Percentiles rank a stretch among this genome's conserved stretches.
Conservation (phyloP, 257 asterid species). For the Penstemon barbatus region DNA sequence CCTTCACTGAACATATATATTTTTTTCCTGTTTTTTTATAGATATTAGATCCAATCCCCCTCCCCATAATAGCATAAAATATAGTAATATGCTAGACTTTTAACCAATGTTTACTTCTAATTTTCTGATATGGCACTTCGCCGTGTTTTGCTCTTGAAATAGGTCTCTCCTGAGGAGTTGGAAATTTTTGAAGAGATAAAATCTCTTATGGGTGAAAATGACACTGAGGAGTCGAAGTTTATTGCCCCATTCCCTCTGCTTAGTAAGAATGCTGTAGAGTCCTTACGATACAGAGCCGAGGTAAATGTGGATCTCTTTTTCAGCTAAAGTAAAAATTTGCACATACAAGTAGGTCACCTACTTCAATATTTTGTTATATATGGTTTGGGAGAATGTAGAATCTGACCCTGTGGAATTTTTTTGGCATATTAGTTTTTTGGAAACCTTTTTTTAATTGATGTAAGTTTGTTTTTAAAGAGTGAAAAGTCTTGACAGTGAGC, state of each 20-base stretch:
- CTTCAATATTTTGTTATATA: neutral
- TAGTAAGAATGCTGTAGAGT: slow-evolving; percentile 82
- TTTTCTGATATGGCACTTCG: slow-evolving; percentile 8
- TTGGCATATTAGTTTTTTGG: neutral
- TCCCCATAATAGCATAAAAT: neutral
- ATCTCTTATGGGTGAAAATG: slow-evolving; percentile 73
- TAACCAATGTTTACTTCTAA: neutral
- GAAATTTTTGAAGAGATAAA: slow-evolving; percentile 77
- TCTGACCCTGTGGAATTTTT: neutral
- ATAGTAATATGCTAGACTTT: slow-evolving; percentile 13
- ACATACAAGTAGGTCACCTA: slow-evolving; percentile 8
- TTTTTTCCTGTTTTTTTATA: no score
- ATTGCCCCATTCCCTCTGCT: slow-evolving; percentile 91
- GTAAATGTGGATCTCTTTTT: slow-evolving; percentile 36
- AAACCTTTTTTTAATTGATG: slow-evolving; percentile 1
- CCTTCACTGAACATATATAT: slow-evolving; percentile 3
- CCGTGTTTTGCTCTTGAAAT: slow-evolving; percentile 28
- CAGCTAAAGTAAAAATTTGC: slow-evolving; percentile 9
- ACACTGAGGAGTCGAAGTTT: slow-evolving; percentile 55
- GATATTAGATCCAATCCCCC: no score
- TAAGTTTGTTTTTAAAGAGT: neutral
- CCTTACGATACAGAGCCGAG: slow-evolving; percentile 96
- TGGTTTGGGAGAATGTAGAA: neutral
- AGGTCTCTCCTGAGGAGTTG: slow-evolving; percentile 78
- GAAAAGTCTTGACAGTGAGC: neutral